Evolutionary conservation across 2,329 filamentous ascomycete genomes (phyloP), one percentile per base, ranked within the genome.

Genomic region (Metarhizium guizhouense): DNA sequence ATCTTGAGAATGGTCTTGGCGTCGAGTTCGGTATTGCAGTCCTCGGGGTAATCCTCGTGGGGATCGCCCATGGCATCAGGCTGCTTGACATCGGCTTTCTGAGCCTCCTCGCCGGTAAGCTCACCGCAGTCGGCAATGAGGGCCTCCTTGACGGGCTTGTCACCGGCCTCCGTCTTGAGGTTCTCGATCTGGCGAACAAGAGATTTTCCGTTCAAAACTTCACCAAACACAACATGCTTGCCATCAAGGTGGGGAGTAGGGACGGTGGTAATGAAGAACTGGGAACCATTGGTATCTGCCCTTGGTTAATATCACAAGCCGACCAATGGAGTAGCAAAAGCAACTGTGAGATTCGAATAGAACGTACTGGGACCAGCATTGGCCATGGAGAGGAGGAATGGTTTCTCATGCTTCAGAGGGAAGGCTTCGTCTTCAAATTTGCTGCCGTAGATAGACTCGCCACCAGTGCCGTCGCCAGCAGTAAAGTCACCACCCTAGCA

Each of bases 361-460:
- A 51, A 73, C 83, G 64, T 80, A 87, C 87, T 90, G 49, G 91
- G 90, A 50, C 94, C 94, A 61, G 94, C 93, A 70, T 99, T 99
- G 66, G 94, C 94, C 94, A 99, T 99, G 69, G 89, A 95, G 59
- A 99, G 80, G 62, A 97, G 77, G 77, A 96, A 96, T 2, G 94
- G 92, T 65, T 86, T 88, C 65, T 95, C 89, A 70, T 99, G 94
- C 80, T 95, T 92, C 68, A 87, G 76, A 54, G 89, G 82, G 68
- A 99, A 97, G 72, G 95, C 95, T 81, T 99, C 93, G 66, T 99
- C 93, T 65, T 90, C 88, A 66, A 99, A 99, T 76, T 96, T 97
- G 71, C 88, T 88, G 67, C 93, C 93, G 69, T 97, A 99, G 72
- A 99, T 97, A 61, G 88, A 94, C 77, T 97, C 94, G 67, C 93